Base-by-base conservation (phyloP, 176 grass and related monocot genomes). In the Rhynchospora breviuscula region DNA sequence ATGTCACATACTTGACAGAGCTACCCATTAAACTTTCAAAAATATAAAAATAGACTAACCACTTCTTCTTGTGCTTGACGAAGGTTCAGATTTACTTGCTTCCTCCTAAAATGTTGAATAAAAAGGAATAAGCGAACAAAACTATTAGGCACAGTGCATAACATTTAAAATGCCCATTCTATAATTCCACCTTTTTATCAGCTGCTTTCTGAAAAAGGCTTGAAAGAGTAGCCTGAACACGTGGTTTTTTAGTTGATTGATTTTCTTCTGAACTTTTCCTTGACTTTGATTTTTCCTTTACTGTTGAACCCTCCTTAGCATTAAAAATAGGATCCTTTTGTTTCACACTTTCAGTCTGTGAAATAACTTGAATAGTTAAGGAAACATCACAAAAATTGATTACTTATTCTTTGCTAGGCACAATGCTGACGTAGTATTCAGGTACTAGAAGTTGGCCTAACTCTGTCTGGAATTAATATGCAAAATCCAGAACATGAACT, bases 141-240 rank as follows among this genome's bases (percentile, higher is more conserved):
- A 35, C 2, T 23, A 5, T 3, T 48, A 49, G 25, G 49, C 0
- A 81, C 40, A 52, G 23, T 19, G 77, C 13, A 83, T 5, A 21
- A 15, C 10, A 67, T 1, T 65, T 5, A 83, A 81, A 44, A 88
- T 72, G 68, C 13, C 54, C 31, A 65, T 26, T 85, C 78, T 48
- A 18, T 40, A 70, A 19, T 70, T 23, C 86, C 67, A 92, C 90
- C 79, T 94, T 93, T 86, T 90, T 90, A 45, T 91, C 86, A 61
- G 78, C 84, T 70, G 59, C 90, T 85, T 93, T 95, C 48, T 89
- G 87, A 83, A 98, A 93, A 67, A 98, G 83, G 66, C 56, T 83
- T 82, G 92, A 98, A 76, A 98, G 79, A 80, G 91, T 95, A 89
- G 92, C 84, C 85, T 94, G 95, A 82, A 98, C 92, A 31, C 86